Base-by-base conservation (phyloP, 2,329 filamentous ascomycete genomes). In the Trichoderma atrobrunneum region DNA sequence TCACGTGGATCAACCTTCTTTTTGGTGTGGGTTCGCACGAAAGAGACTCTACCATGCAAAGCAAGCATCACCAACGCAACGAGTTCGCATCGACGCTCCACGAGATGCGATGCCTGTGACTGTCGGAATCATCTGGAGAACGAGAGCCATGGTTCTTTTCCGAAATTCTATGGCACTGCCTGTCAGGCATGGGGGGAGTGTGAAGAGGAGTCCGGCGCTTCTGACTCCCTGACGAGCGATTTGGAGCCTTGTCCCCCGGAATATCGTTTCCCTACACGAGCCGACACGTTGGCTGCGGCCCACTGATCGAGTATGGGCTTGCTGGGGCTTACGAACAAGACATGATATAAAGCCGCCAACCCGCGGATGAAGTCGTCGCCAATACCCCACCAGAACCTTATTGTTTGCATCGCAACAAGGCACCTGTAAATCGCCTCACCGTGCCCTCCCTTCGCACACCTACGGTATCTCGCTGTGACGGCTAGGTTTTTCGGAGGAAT, bases 41-140 rank as follows among this genome's bases (percentile, higher is more conserved):
- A 60, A 43, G 61, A 32, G 39, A 30, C 39, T 69, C 65, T 72
- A 54, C 70, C 57, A 54, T 59, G 70, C 60, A 48, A 69, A 72
- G 70, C 63, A 63, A 63, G 61, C 70, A 72, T 57, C 70, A 68
- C 61, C 43, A 56, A 56, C 64, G 28, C 39, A 57, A 70, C 57
- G 56, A 70, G 36, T 51, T 51, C 62, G 48, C 69, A 66, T 66
- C 69, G 69, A 59, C 62, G 62, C 69, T 59, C 36, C 34, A 65
- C 51, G 32, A 56, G 61, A 71, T 66, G 61, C 48, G 28, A 48
- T 54, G 69, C 36, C 61, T 51, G 61, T 66, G 61, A 28, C 51
- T 24, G 60, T 71, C 61, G 26, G 36, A 66, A 32, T 30, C 28
- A 7, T 12, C 26, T 21, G 62, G 34, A 64, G 26, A 64, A 34